A percentile compares a stretch with the other conserved stretches of the same genome.
phyloP scores from a whole-genome alignment of 768 basidiomycete species.

The Postia placenta region DNA sequence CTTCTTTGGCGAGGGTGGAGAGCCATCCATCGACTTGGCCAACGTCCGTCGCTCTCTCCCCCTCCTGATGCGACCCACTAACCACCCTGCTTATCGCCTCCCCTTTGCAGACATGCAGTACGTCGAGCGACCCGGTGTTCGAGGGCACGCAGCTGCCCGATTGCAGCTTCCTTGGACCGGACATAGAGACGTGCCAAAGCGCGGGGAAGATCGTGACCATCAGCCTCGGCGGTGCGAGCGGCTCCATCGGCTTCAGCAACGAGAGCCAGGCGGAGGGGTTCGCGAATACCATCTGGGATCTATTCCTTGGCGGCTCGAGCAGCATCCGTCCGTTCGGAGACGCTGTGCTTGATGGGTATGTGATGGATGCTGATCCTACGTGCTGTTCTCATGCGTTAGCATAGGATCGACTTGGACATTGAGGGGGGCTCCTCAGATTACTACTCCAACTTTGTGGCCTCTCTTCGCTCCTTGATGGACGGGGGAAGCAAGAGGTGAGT shows the following conservation, averaged over 20 bases:
- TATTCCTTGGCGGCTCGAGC: constrained; percentile 62
- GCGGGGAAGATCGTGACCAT: constrained; percentile 34
- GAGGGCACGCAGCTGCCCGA: constrained; percentile 57
- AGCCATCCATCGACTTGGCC: constrained; percentile 55
- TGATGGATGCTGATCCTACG: background rate
- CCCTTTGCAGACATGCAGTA: constrained; percentile 51
- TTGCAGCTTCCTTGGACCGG: constrained; percentile 52
- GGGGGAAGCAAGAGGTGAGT: constrained; percentile 48
- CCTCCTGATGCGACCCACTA: no score
- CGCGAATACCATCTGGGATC: constrained; percentile 64
- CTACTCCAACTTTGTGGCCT: constrained; percentile 35
- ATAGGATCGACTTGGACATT: constrained; percentile 62
- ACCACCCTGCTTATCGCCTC: background rate
- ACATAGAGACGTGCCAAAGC: constrained; percentile 58
- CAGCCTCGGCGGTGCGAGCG: constrained; percentile 41
- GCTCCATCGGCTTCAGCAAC: constrained; percentile 54
- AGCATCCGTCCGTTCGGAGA: constrained; percentile 62
- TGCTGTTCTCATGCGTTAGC: no score
- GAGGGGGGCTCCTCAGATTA: constrained; percentile 47
- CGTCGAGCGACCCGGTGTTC: constrained; percentile 47
- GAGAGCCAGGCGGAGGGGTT: constrained; percentile 53
- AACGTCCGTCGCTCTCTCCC: no score
- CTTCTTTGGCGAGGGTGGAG: constrained; percentile 52
- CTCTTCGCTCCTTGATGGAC: constrained; percentile 44
- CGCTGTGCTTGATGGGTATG: constrained; percentile 68